phyloP scores from a whole-genome alignment of 768 basidiomycete genomes.

The Leccinellum luteum region DNA sequence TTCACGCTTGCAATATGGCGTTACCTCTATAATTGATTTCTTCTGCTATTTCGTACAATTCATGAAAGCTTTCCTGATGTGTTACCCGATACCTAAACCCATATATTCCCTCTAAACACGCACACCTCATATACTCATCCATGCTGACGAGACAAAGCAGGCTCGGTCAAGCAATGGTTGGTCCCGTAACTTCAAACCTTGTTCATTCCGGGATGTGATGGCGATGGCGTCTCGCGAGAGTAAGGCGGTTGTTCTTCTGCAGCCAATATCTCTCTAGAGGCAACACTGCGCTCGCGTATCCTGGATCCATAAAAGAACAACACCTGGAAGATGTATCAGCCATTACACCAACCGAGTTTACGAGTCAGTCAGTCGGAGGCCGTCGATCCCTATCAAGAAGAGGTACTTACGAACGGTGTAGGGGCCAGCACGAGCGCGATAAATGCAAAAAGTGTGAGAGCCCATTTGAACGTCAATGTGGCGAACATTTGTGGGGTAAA shows the following conservation, averaged over 20 bases:
- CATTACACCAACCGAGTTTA: background rate
- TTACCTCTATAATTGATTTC: too few relatives aligned
- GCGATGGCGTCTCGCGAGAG: background rate
- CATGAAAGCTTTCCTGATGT: too few relatives aligned
- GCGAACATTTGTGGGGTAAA: slow-evolving; percentile 48
- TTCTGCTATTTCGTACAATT: too few relatives aligned
- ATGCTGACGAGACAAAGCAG: background rate
- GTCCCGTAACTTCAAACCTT: background rate
- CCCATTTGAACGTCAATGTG: slow-evolving; percentile 39
- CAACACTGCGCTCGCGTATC: slow-evolving; percentile 30
- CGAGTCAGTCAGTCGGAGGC: background rate
- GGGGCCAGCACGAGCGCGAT: slow-evolving; percentile 43
- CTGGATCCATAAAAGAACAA: slow-evolving; percentile 32
- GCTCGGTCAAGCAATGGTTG: background rate
- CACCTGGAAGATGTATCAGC: slow-evolving; percentile 5
- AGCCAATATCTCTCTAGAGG: slow-evolving; percentile 19
- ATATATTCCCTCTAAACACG: background rate
- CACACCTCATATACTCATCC: background rate
- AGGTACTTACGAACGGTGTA: slow-evolving; percentile 39
- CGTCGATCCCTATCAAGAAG: background rate
- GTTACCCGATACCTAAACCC: background rate
- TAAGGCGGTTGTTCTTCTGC: slow-evolving; percentile 7
- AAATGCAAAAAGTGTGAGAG: slow-evolving; percentile 24
- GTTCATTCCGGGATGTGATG: background rate
- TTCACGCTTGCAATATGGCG: too few relatives aligned